A percentile compares a stretch with the other conserved stretches of the same genome.
phyloP scores from a whole-genome alignment of 805 yeast species.

The Priceomyces medius region DNA sequence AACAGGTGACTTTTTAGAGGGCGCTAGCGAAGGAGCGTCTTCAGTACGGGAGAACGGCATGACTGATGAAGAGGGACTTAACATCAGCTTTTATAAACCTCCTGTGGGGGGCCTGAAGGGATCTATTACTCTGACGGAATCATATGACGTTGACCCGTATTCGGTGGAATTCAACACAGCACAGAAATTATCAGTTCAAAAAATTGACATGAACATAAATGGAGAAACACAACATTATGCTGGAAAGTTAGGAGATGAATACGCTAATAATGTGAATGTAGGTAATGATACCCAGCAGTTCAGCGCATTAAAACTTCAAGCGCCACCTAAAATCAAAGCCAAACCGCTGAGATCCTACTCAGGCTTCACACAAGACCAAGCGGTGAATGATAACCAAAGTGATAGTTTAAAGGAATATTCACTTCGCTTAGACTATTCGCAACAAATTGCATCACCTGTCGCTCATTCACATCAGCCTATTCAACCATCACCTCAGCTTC shows the following conservation, averaged over 20 bases:
- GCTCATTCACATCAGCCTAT: constrained; percentile 17
- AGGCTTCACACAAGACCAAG: constrained; percentile 2
- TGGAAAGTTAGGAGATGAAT: not conserved
- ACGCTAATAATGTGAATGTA: constrained; percentile 2
- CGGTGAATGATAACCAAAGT: not conserved
- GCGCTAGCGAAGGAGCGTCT: not conserved
- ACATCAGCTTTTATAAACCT: constrained; percentile 2
- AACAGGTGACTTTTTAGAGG: constrained; percentile 1
- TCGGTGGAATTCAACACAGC: constrained; percentile 13
- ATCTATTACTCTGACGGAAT: constrained; percentile 15
- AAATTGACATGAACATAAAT: constrained; percentile 3
- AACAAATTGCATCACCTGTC: constrained; percentile 22
- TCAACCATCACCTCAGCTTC: constrained; percentile 38
- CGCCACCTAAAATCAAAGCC: constrained; percentile 9
- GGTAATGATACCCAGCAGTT: constrained; percentile 7
- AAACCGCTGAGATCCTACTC: not conserved
- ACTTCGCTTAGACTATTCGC: constrained; percentile 8
- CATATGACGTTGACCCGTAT: constrained; percentile 15
- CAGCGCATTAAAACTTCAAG: constrained; percentile 13
- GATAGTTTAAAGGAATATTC: constrained; percentile 1
- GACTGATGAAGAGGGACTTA: constrained; percentile 1
- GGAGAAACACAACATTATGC: not conserved
- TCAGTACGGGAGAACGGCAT: not conserved
- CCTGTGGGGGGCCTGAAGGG: constrained; percentile 6
- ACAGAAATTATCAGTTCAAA: constrained; percentile 10